A percentile compares a stretch with the other conserved stretches of the same genome.
These are phyloP conservation scores for Orychophragmus violaceus DNA, from an alignment of 345 rosid species.

Conservation along the genomic window DNA sequence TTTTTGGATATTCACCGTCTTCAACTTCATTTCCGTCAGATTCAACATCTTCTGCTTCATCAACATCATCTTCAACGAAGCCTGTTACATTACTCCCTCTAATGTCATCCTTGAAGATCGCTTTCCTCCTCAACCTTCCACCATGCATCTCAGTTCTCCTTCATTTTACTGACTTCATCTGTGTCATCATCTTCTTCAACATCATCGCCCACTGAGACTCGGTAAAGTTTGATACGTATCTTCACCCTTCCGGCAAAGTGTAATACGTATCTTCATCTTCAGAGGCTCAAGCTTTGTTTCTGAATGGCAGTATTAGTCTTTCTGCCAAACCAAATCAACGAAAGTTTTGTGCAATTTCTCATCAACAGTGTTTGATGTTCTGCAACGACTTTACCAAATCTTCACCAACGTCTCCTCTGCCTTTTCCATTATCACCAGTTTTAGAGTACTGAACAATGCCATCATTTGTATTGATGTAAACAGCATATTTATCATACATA, in stretches of 20 bases:
- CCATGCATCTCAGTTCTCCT: constrained; percentile 46
- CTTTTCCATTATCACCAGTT: constrained; percentile 42
- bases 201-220: constrained; percentile 32
- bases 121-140: constrained; percentile 76
- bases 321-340: constrained; percentile 49
- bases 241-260: constrained; percentile 10
- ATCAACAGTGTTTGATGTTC: constrained; percentile 57
- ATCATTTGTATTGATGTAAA: constrained; percentile 72
- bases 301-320: constrained; percentile 17
- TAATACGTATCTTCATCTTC: constrained; percentile 18
- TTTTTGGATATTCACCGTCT: constrained; percentile 29
- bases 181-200: constrained; percentile 8
- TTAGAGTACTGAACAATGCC: constrained; percentile 71
- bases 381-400: constrained; percentile 62
- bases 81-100: too few species aligned
- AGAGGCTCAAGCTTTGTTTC: constrained; percentile 25
- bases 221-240: too few species aligned
- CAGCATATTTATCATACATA: constrained; percentile 80
- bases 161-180: constrained; percentile 30
- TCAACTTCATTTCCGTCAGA: constrained; percentile 21
- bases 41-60: not conserved
- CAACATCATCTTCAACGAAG: not conserved
- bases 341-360: constrained; percentile 59
- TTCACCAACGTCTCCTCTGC: constrained; percentile 63
- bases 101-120: constrained; percentile 39